A percentile compares a stretch with the other conserved stretches of the same genome.
These are phyloP conservation scores for Phalaenopsis aphrodite DNA, from an alignment of 106 monocot species.

Conservation along the genomic window DNA sequence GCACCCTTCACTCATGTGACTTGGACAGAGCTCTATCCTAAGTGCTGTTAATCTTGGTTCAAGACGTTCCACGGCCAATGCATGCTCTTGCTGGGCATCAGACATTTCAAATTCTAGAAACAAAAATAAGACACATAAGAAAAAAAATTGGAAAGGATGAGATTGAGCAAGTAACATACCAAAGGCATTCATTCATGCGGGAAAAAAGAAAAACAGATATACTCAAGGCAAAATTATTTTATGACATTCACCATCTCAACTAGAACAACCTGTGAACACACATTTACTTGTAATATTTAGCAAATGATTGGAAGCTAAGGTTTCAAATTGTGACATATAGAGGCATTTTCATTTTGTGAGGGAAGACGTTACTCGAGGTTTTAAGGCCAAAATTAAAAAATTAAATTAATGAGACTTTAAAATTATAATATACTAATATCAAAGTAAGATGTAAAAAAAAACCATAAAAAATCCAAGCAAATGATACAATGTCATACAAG, in stretches of 20 bases:
- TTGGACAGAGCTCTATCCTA: conserved; percentile 63
- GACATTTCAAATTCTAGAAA: conserved; percentile 60
- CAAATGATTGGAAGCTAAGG: not conserved
- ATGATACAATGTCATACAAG: too few species aligned
- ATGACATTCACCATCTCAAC: not conserved
- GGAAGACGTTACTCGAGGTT: too few species aligned
- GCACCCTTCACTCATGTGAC: conserved; percentile 54
- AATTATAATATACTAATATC: too few species aligned
- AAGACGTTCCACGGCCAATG: conserved; percentile 41
- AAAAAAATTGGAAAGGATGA: not conserved
- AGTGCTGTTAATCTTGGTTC: conserved; percentile 51
- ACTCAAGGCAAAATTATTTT: not conserved
- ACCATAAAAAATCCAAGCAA: too few species aligned
- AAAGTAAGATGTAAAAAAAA: too few species aligned
- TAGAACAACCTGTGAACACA: not conserved
- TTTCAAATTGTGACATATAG: not conserved
- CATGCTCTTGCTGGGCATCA: conserved; percentile 62
- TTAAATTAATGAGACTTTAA: too few species aligned
- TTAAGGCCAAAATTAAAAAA: too few species aligned
- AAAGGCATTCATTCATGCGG: not conserved
- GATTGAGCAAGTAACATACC: not conserved
- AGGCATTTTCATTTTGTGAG: too few species aligned
- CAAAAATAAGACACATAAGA: not conserved
- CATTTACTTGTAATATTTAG: not conserved
- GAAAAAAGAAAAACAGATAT: not conserved